Percentiles rank a stretch among this genome's conserved stretches.
phyloP scores from a whole-genome alignment of 495 filamentous ascomycete genomes.

The Aspergillus wentii region DNA sequence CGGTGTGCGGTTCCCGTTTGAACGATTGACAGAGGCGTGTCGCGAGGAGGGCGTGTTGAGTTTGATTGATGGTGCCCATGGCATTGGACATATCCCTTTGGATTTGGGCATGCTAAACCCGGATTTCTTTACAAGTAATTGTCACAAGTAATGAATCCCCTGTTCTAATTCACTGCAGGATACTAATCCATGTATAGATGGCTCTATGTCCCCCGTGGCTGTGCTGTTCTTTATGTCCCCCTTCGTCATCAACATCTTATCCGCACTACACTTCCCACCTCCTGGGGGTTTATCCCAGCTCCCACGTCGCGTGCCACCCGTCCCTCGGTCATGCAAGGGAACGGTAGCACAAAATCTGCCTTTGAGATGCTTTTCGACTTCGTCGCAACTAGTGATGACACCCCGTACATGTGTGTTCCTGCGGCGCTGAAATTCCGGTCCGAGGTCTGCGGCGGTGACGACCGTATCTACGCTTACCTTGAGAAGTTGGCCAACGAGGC shows the following conservation, averaged over 20 bases:
- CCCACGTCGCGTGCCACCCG: conserved; percentile 20
- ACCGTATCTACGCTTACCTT: conserved; percentile 56
- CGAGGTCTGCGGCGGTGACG: conserved; percentile 70
- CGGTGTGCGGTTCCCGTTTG: conserved; percentile 75
- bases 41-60: conserved; percentile 56
- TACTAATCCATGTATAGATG: no score
- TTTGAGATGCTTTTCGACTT: conserved; percentile 76
- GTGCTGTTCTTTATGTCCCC: conserved; percentile 76
- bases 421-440: conserved; percentile 64
- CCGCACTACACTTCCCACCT: conserved; percentile 69
- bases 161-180: no score
- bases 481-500: conserved; percentile 53
- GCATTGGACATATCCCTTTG: conserved; percentile 70
- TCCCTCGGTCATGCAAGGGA: conserved; percentile 40
- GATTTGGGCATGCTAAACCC: conserved; percentile 59
- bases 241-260: conserved; percentile 66
- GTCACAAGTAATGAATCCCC: conserved; percentile 64
- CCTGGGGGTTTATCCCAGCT: conserved; percentile 47
- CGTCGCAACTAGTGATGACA: conserved; percentile 67
- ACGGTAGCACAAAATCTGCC: conserved; percentile 41
- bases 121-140: conserved; percentile 82
- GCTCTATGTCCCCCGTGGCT: conserved; percentile 78
- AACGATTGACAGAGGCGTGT: conserved; percentile 57
- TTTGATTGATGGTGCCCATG: conserved; percentile 78
- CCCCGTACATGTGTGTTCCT: conserved; percentile 64